Percentiles rank a stretch among this genome's conserved stretches.
Evolutionary conservation across 2,329 filamentous ascomycete species (phyloP).

Genomic region (Colletotrichum caudatum): DNA sequence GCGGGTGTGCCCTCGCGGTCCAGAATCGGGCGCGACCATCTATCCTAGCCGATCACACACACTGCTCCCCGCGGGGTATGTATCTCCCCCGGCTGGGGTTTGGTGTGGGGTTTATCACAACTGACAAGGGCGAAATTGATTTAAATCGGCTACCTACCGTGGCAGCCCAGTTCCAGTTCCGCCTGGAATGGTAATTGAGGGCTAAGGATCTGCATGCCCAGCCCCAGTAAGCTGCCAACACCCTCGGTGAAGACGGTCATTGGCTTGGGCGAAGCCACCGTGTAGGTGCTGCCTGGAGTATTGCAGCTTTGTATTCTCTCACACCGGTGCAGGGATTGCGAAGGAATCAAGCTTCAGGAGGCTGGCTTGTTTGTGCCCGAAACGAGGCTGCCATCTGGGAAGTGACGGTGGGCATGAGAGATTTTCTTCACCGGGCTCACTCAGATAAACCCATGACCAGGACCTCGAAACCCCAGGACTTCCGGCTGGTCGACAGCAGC

Average conservation of each 20-base stretch:
- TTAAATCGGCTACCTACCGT: too few species aligned
- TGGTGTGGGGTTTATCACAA: conserved; percentile 7
- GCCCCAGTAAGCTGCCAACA: neutral
- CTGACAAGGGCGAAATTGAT: conserved; percentile 13
- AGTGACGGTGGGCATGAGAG: neutral
- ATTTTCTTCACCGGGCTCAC: neutral
- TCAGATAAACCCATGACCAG: neutral
- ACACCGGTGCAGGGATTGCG: neutral
- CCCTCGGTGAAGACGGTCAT: conserved; percentile 7
- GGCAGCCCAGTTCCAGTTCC: neutral
- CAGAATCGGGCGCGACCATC: neutral
- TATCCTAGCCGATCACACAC: neutral
- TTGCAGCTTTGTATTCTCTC: conserved; percentile 7
- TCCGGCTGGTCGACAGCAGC: neutral
- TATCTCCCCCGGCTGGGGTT: neutral
- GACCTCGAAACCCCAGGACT: neutral
- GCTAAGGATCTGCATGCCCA: conserved; percentile 22
- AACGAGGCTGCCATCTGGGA: conserved; percentile 16
- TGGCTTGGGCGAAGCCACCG: conserved; percentile 25
- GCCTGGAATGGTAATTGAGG: conserved; percentile 8
- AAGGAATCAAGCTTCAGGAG: neutral
- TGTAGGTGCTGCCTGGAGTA: conserved; percentile 18
- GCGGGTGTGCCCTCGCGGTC: neutral
- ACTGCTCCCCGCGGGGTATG: conserved; percentile 13
- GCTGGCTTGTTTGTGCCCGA: conserved; percentile 8